These are phyloP conservation scores for Fusarium sp. DNA, from an alignment of 2,329 filamentous ascomycete genomes.

Conservation along the genomic window DNA sequence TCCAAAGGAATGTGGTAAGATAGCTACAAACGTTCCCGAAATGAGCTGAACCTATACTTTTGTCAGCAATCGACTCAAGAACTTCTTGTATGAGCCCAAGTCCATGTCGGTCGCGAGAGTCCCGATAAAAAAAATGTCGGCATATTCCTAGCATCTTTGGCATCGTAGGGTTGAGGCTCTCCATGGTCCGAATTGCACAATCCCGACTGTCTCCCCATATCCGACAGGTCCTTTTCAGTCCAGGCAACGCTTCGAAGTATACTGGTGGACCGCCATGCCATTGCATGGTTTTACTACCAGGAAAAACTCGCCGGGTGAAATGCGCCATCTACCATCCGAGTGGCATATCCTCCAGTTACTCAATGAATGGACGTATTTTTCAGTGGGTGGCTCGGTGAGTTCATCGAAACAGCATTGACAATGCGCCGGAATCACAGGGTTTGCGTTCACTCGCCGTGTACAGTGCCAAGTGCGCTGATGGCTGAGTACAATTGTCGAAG, in stretches of 20 bases:
- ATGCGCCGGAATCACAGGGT: neutral
- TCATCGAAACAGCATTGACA: neutral
- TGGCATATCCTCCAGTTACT: neutral
- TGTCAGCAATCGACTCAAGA: conserved; percentile 41
- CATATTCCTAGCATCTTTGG: neutral
- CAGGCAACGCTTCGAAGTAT: neutral
- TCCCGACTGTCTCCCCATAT: neutral
- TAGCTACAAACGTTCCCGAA: conserved; percentile 56
- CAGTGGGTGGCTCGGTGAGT: neutral
- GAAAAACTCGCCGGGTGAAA: neutral
- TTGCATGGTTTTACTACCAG: neutral
- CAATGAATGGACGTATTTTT: neutral
- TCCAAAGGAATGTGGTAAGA: conserved; percentile 57
- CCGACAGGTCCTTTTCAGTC: neutral
- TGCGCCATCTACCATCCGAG: neutral
- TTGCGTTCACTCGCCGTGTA: neutral
- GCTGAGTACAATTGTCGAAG: neutral
- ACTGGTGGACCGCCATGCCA: neutral
- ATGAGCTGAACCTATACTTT: conserved; percentile 55
- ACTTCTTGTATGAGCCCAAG: neutral
- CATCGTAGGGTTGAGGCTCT: neutral
- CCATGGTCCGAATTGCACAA: neutral
- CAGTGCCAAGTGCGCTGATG: neutral
- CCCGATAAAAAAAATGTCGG: neutral
- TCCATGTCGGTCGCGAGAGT: conserved; percentile 6